phyloP scores from a whole-genome alignment of 345 rosid species.

The Hibiscus trionum region DNA sequence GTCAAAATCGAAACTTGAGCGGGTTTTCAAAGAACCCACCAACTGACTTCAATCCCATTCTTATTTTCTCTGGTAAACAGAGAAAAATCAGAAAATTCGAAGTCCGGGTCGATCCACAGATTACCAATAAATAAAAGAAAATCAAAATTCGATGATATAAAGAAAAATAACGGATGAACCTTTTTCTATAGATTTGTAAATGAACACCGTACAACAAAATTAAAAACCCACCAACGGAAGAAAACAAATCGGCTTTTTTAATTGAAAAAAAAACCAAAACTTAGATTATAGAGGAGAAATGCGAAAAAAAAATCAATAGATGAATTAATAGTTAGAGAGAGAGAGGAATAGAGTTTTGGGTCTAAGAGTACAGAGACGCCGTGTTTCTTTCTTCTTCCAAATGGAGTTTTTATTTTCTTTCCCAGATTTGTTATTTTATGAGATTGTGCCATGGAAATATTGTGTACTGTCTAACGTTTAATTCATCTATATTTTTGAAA shows the following conservation, averaged over 20 bases:
- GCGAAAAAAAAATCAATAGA: neutral
- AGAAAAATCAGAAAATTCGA: slow-evolving; percentile 25
- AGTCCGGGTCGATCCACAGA: slow-evolving; percentile 36
- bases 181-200: neutral
- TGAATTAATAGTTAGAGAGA: slow-evolving; percentile 4
- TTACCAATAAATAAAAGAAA: slow-evolving; percentile 11
- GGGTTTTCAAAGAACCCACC: slow-evolving; percentile 35
- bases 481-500: too few relatives aligned
- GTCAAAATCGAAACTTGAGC: slow-evolving; percentile 17
- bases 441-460: neutral
- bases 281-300: neutral
- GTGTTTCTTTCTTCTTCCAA: slow-evolving; percentile 19
- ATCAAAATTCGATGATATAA: neutral
- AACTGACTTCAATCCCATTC: slow-evolving; percentile 61
- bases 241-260: neutral
- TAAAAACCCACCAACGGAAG: neutral
- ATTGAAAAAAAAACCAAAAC: neutral
- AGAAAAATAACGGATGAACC: neutral
- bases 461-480: neutral
- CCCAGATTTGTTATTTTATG: neutral
- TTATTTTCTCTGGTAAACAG: slow-evolving; percentile 40
- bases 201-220: neutral
- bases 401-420: slow-evolving; percentile 6
- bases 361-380: slow-evolving; percentile 16
- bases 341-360: slow-evolving; percentile 7